A percentile compares a stretch with the other conserved stretches of the same genome.
Evolutionary conservation across 2,329 filamentous ascomycete species (phyloP).

Genomic region (Phaeosphaeriaceae sp.): DNA sequence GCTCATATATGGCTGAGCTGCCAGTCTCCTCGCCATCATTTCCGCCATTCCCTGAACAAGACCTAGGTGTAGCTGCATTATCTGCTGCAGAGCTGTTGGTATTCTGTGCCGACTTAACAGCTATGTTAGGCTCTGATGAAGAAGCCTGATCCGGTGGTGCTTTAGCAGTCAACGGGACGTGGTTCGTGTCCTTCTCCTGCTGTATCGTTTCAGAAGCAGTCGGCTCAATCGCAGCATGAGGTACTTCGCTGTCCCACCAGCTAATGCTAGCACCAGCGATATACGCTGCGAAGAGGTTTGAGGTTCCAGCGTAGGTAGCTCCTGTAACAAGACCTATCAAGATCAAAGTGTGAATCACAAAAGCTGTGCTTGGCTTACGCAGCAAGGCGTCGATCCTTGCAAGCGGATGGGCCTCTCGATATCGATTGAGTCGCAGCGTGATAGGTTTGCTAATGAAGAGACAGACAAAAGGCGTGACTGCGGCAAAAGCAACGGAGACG

Average conservation of each 20-base stretch:
- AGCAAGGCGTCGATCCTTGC: conserved; percentile 35
- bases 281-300: conserved; percentile 68
- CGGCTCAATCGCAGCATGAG: conserved; percentile 23
- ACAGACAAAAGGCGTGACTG: conserved; percentile 57
- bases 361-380: conserved; percentile 42
- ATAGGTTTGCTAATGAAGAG: conserved; percentile 54
- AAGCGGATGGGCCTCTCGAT: conserved; percentile 28
- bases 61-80: not conserved
- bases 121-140: not conserved
- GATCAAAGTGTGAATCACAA: conserved; percentile 58
- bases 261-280: conserved; percentile 63
- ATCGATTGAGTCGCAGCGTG: conserved; percentile 45
- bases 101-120: not conserved
- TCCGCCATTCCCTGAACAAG: not conserved
- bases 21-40: conserved; percentile 12
- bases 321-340: conserved; percentile 59
- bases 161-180: not conserved
- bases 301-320: conserved; percentile 67
- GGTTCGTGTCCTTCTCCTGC: not conserved
- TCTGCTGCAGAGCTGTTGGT: not conserved
- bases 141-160: not conserved
- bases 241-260: conserved; percentile 63
- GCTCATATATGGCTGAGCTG: conserved; percentile 50
- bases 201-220: not conserved
- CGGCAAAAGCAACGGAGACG: conserved; percentile 62